Evolutionary conservation across 106 monocot species (phyloP).

Genomic region (Dendrobium officinale): DNA sequence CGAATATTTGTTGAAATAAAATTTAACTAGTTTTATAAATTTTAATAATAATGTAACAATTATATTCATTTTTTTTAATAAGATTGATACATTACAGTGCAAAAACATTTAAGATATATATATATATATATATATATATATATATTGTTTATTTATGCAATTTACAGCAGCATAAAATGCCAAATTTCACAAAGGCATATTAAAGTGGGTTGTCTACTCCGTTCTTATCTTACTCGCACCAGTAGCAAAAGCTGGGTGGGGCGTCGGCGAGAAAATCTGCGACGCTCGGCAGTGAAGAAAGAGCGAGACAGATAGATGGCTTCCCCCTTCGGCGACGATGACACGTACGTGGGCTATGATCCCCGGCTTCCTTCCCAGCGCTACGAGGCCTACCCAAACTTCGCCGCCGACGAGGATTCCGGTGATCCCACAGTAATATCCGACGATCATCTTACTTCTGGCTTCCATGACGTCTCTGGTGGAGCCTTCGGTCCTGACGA

Average conservation of each 20-base stretch:
- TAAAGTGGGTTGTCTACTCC: too few species aligned
- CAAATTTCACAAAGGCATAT: too few species aligned
- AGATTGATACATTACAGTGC: too few species aligned
- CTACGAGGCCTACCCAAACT: constrained; percentile 15
- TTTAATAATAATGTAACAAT: too few species aligned
- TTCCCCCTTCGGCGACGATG: constrained; percentile 17
- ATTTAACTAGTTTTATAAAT: too few species aligned
- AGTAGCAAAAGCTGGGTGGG: background rate
- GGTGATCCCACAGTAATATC: constrained; percentile 7
- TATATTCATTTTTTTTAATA: too few species aligned
- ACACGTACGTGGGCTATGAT: constrained; percentile 9
- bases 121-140: too few species aligned
- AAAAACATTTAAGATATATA: too few species aligned
- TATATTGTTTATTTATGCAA: too few species aligned
- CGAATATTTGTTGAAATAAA: too few species aligned
- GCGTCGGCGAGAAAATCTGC: background rate
- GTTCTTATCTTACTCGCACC: too few species aligned
- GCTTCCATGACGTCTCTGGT: background rate
- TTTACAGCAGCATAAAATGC: too few species aligned
- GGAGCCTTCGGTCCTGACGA: constrained; percentile 3
- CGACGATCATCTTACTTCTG: constrained; percentile 7
- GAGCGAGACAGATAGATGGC: background rate
- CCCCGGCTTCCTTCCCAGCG: constrained; percentile 6
- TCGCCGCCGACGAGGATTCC: constrained; percentile 10
- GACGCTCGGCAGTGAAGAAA: background rate